Evolutionary conservation across 202 grass and related monocot species (phyloP).

Genomic region (Zoysia matrella): DNA sequence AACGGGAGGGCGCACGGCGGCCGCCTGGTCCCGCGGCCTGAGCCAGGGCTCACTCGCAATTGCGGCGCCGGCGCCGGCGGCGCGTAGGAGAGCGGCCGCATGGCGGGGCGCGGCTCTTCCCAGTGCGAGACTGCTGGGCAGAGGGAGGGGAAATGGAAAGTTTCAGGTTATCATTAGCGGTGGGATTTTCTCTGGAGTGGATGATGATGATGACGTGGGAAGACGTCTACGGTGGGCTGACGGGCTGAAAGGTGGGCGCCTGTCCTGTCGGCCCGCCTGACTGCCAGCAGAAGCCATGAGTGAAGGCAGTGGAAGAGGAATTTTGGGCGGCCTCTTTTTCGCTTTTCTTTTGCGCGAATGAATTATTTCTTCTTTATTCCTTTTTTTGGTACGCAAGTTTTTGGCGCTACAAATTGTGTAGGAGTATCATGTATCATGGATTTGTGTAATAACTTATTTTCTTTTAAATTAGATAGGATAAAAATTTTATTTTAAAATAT

Average conservation of each 20-base stretch:
- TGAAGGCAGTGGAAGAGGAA: conserved; percentile 36
- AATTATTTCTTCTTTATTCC: conserved; percentile 22
- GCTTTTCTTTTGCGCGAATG: background rate
- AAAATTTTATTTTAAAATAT: too few species aligned
- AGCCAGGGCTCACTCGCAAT: background rate
- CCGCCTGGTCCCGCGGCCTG: conserved; percentile 16
- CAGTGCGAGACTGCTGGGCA: background rate
- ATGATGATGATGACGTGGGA: background rate
- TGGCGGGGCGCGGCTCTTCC: conserved; percentile 24
- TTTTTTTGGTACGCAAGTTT: background rate
- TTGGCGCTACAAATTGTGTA: too few species aligned
- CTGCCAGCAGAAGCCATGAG: background rate
- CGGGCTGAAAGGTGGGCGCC: background rate
- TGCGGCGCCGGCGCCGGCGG: conserved; percentile 25
- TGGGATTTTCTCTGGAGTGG: conserved; percentile 3
- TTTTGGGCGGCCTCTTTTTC: conserved; percentile 1
- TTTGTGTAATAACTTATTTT: too few species aligned
- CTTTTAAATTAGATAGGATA: too few species aligned
- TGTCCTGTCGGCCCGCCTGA: background rate
- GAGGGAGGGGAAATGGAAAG: background rate
- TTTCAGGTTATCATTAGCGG: background rate
- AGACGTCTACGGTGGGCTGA: background rate
- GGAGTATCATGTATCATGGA: too few species aligned
- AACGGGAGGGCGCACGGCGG: conserved; percentile 30
- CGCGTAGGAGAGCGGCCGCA: conserved; percentile 53